Evolutionary conservation across 1,284 basidiomycete genomes (phyloP).

Genomic region (Stereum hirsutum): DNA sequence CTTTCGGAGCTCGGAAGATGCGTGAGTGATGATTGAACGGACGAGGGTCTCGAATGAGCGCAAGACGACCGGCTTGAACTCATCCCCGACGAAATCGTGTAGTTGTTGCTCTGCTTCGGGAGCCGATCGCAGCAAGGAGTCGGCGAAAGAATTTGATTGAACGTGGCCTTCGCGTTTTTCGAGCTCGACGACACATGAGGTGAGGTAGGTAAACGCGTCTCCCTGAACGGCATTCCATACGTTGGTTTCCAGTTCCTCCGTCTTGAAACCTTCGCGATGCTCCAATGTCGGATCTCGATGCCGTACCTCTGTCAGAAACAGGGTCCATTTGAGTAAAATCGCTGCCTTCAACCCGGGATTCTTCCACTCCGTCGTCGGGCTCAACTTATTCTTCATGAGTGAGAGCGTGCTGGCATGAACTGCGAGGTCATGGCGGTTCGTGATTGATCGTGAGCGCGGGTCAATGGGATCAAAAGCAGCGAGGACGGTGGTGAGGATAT

Average conservation of each 20-base stretch:
- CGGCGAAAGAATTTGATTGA: constrained; percentile 36
- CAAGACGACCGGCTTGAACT: constrained; percentile 60
- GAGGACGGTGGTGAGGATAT: constrained; percentile 63
- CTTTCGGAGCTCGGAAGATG: constrained; percentile 82
- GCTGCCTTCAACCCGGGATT: constrained; percentile 71
- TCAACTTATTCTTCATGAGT: constrained; percentile 51
- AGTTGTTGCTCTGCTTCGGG: constrained; percentile 32
- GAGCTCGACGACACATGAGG: constrained; percentile 42
- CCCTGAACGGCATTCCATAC: constrained; percentile 77
- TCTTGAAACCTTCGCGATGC: constrained; percentile 57
- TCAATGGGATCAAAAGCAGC: constrained; percentile 63
- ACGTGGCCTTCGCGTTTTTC: constrained; percentile 33
- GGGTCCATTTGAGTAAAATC: constrained; percentile 78
- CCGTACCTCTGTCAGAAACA: constrained; percentile 72
- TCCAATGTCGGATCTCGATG: constrained; percentile 62
- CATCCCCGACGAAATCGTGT: constrained; percentile 50
- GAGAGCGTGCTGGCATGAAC: constrained; percentile 34
- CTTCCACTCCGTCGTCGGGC: constrained; percentile 50
- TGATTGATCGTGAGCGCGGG: constrained; percentile 33
- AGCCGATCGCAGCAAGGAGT: constrained; percentile 22
- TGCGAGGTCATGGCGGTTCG: constrained; percentile 35
- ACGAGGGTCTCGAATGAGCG: constrained; percentile 66
- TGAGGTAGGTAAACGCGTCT: constrained; percentile 77
- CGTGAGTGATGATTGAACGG: constrained; percentile 66
- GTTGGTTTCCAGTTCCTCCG: constrained; percentile 73